Evolutionary conservation across 164 flowering plant genomes (phyloP).

Genomic region (Kalanchoe fedtschenkoi): DNA sequence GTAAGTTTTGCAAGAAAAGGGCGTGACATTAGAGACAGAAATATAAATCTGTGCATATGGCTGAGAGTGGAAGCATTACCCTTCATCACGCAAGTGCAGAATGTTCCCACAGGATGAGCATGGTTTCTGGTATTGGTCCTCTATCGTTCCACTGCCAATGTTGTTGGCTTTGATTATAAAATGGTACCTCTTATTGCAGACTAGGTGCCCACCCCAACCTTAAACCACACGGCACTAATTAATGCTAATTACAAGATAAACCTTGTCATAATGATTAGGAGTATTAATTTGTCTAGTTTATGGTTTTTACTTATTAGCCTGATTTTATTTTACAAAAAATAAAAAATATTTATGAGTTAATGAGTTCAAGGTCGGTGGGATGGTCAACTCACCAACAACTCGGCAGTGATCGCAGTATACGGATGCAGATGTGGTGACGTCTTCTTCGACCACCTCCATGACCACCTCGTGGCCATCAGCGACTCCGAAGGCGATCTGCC

Average conservation of each 20-base stretch:
- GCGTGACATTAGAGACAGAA: neutral
- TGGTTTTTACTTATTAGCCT: too few relatives aligned
- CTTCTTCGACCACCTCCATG: conserved; percentile 18
- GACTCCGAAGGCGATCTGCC: conserved; percentile 32
- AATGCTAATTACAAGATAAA: neutral
- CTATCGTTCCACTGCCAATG: neutral
- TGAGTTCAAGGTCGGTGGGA: too few relatives aligned
- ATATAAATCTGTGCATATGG: neutral
- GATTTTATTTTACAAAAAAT: neutral
- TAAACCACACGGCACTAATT: neutral
- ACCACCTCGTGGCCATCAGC: neutral
- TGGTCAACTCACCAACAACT: conserved; percentile 17
- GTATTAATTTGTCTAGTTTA: too few relatives aligned
- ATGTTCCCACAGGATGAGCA: conserved; percentile 15
- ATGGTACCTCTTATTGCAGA: conserved; percentile 26
- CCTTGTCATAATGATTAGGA: too few relatives aligned
- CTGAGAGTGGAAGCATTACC: conserved; percentile 8
- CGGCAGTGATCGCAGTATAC: conserved; percentile 21
- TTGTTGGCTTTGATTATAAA: conserved; percentile 18
- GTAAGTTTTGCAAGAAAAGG: neutral
- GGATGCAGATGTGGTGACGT: conserved; percentile 16
- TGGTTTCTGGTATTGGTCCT: conserved; percentile 2
- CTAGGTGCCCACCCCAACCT: conserved; percentile 32
- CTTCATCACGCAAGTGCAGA: conserved; percentile 13
- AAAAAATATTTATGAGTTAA: too few relatives aligned